These are phyloP conservation scores for Psilocybe azurescens DNA, from an alignment of 768 basidiomycete genomes.

Conservation along the genomic window DNA sequence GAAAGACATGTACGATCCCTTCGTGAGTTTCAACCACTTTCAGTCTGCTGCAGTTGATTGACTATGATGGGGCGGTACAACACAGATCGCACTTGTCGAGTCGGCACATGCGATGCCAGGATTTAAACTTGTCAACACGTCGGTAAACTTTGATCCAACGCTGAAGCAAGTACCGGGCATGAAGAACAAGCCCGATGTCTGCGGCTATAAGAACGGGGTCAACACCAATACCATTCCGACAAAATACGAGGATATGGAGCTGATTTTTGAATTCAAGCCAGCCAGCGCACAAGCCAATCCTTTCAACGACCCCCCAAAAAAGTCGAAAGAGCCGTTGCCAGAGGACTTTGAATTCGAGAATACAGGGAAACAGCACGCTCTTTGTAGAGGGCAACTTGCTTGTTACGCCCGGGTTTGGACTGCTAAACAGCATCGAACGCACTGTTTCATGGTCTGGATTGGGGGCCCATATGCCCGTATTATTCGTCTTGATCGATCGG, in stretches of 20 bases:
- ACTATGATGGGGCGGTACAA: too few relatives aligned
- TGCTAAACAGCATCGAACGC: constrained; percentile 32
- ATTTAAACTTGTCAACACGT: constrained; percentile 15
- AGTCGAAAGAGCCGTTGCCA: too few relatives aligned
- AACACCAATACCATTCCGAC: too few relatives aligned
- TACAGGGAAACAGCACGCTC: neutral
- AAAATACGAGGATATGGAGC: constrained; percentile 1
- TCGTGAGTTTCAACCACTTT: too few relatives aligned
- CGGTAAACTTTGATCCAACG: too few relatives aligned
- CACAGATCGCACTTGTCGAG: constrained; percentile 9
- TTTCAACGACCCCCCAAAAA: constrained; percentile 17
- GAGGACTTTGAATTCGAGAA: constrained; percentile 12
- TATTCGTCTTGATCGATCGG: constrained; percentile 38
- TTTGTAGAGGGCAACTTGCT: constrained; percentile 28
- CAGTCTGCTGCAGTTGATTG: too few relatives aligned
- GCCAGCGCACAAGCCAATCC: constrained; percentile 10
- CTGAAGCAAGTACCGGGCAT: neutral
- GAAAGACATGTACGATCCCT: constrained; percentile 10
- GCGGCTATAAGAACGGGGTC: neutral
- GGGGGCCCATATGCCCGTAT: constrained; percentile 29
- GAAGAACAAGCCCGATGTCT: constrained; percentile 12
- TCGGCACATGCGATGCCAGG: neutral
- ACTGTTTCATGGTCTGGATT: constrained; percentile 32
- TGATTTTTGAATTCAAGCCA: constrained; percentile 23
- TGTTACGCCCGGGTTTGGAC: constrained; percentile 24